phyloP scores from a whole-genome alignment of 768 basidiomycete species.

The Heimioporus sp. region DNA sequence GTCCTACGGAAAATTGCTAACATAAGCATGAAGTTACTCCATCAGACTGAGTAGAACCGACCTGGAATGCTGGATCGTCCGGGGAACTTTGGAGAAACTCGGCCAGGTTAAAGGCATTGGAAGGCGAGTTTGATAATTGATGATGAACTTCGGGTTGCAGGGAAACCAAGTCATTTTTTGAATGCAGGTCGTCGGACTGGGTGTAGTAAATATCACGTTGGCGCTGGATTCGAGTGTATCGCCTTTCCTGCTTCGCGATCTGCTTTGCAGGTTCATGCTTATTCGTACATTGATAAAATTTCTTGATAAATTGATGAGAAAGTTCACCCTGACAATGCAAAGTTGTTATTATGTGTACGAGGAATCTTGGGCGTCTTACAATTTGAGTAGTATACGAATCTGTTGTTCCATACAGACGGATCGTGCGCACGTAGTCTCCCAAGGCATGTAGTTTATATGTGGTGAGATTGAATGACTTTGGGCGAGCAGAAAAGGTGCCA shows the following conservation, averaged over 20 bases:
- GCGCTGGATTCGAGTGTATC: neutral
- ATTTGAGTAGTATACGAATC: constrained; percentile 29
- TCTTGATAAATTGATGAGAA: constrained; percentile 31
- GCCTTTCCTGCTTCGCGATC: constrained; percentile 12
- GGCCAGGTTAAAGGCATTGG: no score
- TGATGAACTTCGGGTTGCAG: no score
- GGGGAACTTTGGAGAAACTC: no score
- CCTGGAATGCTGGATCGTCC: no score
- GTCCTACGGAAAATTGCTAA: neutral
- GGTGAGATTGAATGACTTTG: constrained; percentile 27
- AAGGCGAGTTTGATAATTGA: no score
- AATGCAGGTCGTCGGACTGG: no score
- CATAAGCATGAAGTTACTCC: no score
- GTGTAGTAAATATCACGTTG: no score
- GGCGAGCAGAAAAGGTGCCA: neutral
- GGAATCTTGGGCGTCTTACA: no score
- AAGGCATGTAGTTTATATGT: constrained; percentile 38
- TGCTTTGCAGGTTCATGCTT: constrained; percentile 11
- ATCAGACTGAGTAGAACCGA: no score
- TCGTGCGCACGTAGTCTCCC: constrained; percentile 30
- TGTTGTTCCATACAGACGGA: constrained; percentile 31
- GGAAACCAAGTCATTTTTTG: no score
- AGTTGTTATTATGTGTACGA: no score
- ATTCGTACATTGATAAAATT: constrained; percentile 25
- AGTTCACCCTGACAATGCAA: constrained; percentile 29